A percentile compares a stretch with the other conserved stretches of the same genome.
Conservation (phyloP, 306 rosid species). For the Senna siamea region DNA sequence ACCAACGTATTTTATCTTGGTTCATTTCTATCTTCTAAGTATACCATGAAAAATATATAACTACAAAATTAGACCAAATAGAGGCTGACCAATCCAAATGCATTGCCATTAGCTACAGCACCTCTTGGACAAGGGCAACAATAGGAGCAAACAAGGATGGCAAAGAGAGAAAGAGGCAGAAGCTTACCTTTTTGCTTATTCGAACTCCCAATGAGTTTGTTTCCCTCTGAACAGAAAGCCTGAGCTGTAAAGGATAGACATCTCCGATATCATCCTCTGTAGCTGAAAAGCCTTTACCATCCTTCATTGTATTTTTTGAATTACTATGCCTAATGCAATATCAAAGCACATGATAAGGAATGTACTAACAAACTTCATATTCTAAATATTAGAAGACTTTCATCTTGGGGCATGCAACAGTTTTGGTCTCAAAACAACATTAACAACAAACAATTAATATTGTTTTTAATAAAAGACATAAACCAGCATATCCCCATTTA, state of each 20-base stretch:
- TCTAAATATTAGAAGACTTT: neutral
- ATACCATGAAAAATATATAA: constrained; percentile 30
- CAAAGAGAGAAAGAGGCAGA: neutral
- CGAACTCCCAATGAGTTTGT: constrained; percentile 77
- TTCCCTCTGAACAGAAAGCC: constrained; percentile 79
- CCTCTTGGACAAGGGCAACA: constrained; percentile 25
- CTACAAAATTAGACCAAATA: constrained; percentile 14
- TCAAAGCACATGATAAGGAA: constrained; percentile 37
- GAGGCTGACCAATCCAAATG: constrained; percentile 29
- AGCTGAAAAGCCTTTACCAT: constrained; percentile 72
- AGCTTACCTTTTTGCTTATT: constrained; percentile 87
- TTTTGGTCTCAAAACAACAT: constrained; percentile 12
- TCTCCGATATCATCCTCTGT: constrained; percentile 78
- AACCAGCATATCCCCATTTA: constrained; percentile 23
- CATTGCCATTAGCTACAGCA: constrained; percentile 28
- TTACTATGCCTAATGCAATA: constrained; percentile 78
- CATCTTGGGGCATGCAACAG: constrained; percentile 28
- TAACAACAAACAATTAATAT: constrained; percentile 3
- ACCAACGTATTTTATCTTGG: too few relatives aligned
- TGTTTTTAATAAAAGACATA: constrained; percentile 3
- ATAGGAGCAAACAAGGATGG: constrained; percentile 20
- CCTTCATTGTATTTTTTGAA: constrained; percentile 64
- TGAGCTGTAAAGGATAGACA: constrained; percentile 92
- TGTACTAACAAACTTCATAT: constrained; percentile 31
- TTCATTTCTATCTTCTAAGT: constrained; percentile 9